Base-by-base conservation (phyloP, 2,329 filamentous ascomycete species). In the Colletotrichum cereale region DNA sequence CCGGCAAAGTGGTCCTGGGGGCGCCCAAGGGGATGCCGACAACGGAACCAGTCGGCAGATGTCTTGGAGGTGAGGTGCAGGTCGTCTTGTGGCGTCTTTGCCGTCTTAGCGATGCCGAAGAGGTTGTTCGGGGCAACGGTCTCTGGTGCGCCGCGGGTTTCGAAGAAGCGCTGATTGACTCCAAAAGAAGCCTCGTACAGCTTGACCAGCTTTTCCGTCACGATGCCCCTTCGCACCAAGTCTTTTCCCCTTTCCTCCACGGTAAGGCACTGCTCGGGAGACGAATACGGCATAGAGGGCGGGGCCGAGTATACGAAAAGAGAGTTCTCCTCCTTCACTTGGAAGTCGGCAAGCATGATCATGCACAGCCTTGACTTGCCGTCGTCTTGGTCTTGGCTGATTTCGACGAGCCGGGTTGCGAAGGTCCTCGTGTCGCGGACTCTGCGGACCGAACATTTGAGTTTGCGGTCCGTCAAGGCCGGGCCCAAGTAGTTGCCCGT, bases 401-500 rank as follows among this genome's bases (percentile, higher is more conserved):
- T 80, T 69, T 84, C 79, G 4, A 88, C 82, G 5, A 83, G 78
- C 2, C 85, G 79, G 0, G 86, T 87, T 2, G 82, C 82, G 65
- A 88, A 88, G 0, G 84, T 84, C 18, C 82, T 79, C 1, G 86
- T 87, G 60, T 84, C 81, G 16, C 86, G 80, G 2, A 82, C 78
- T 21, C 73, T 74, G 24, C 77, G 76, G 2, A 86, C 82, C 3
- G 73, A 78, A 62, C 80, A 81, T 44, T 75, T 74, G 1, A 87
- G 72, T 21, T 80, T 80, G 26, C 80, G 77, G 34, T 83, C 81
- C 0, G 78, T 83, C 24, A 79, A 76, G 3, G 84, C 82, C 2
- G 86, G 85, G 2, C 86, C 84, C 0, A 85, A 81, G 60, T 82
- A 88, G 67, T 85, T 80, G 0, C 86, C 86, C 0, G 84, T 73